Evolutionary conservation across 306 rosid species (phyloP).

Genomic region (Pyrus bretschneideri): DNA sequence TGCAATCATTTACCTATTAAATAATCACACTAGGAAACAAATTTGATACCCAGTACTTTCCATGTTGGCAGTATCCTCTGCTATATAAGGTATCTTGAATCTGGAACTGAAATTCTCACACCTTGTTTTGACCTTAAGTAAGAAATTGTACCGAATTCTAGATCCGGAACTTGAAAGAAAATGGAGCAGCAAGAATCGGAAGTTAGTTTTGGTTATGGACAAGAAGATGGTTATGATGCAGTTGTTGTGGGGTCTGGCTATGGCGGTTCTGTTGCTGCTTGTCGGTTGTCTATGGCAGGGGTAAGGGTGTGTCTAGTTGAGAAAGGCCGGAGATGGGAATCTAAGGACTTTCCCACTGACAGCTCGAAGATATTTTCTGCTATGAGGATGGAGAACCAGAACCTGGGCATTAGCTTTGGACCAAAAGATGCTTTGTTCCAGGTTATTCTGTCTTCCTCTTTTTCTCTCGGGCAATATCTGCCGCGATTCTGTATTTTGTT

Average conservation of each 20-base stretch:
- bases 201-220: conserved; percentile 5
- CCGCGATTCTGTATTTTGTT: background rate
- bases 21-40: background rate
- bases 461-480: background rate
- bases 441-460: conserved; percentile 13
- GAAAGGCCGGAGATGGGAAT: conserved; percentile 29
- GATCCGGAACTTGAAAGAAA: background rate
- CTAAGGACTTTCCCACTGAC: conserved; percentile 29
- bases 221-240: conserved; percentile 22
- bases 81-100: background rate
- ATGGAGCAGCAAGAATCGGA: background rate
- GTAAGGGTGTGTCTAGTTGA: conserved; percentile 22
- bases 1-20: background rate
- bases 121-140: background rate
- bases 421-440: conserved; percentile 33
- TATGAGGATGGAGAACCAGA: conserved; percentile 20
- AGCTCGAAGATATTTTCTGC: conserved; percentile 18
- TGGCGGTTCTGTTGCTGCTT: conserved; percentile 32
- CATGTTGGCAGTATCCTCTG: background rate
- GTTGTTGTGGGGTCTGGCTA: conserved; percentile 34
- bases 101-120: background rate
- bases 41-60: background rate
- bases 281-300: conserved; percentile 31
- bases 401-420: conserved; percentile 28
- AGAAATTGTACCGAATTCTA: background rate